phyloP scores from a whole-genome alignment of 1,139 yeast genomes.

The Diutina rugosa region DNA sequence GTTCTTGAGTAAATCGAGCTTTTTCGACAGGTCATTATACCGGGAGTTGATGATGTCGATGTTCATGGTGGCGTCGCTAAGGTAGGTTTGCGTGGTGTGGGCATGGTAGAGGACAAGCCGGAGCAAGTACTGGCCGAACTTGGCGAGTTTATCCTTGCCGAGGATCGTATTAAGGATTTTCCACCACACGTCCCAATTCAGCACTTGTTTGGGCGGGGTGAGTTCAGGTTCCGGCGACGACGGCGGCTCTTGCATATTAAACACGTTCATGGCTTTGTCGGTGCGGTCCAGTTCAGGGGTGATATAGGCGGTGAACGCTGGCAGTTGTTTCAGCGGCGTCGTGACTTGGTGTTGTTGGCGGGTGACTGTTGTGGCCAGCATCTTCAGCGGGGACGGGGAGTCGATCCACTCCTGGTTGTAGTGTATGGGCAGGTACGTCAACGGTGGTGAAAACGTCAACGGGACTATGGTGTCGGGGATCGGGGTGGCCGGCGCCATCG shows the following conservation, averaged over 20 bases:
- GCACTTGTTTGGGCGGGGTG: neutral
- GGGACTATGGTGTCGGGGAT: neutral
- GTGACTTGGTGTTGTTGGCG: neutral
- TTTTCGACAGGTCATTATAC: conserved; percentile 21
- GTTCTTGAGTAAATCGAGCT: conserved; percentile 21
- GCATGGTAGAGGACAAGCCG: conserved; percentile 41
- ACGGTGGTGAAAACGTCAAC: neutral
- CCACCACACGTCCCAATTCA: conserved; percentile 32
- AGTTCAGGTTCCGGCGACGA: neutral
- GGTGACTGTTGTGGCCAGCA: neutral
- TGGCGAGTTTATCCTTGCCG: conserved; percentile 64
- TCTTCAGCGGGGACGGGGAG: conserved; percentile 1
- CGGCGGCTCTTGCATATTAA: neutral
- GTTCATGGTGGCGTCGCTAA: conserved; percentile 22
- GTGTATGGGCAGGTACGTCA: conserved; percentile 1
- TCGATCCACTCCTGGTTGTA: conserved; percentile 2
- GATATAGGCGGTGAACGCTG: neutral
- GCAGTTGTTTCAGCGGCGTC: neutral
- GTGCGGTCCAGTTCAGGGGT: conserved; percentile 1
- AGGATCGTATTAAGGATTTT: conserved; percentile 38
- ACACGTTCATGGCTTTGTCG: neutral
- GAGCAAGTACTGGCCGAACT: conserved; percentile 45
- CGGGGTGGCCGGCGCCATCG: neutral
- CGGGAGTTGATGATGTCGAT: conserved; percentile 17
- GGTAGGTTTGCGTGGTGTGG: conserved; percentile 20